phyloP scores from a whole-genome alignment of 257 asterid species.

The Solanum corneliomulleri region DNA sequence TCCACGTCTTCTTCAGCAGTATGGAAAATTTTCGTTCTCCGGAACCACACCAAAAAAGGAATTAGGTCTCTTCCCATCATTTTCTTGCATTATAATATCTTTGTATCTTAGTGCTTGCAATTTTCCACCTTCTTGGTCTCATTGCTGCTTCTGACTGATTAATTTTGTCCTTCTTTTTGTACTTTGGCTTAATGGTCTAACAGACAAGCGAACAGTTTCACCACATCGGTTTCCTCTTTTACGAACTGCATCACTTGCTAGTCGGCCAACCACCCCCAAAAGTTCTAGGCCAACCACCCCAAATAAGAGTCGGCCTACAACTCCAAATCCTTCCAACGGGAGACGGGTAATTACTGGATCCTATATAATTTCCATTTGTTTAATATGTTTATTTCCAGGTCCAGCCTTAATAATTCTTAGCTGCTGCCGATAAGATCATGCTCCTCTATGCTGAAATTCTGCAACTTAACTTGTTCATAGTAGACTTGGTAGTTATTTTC shows the following conservation, averaged over 20 bases:
- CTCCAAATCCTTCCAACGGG: conserved; percentile 55
- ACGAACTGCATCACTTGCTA: conserved; percentile 64
- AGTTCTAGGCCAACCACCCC: conserved; percentile 69
- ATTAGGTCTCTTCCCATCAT: conserved; percentile 33
- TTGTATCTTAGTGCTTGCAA: not conserved
- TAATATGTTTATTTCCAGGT: not conserved
- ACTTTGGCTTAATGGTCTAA: not conserved
- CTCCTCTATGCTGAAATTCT: not conserved
- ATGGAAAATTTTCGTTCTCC: conserved; percentile 46
- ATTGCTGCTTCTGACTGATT: not conserved
- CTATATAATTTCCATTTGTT: not conserved
- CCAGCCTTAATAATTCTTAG: not conserved
- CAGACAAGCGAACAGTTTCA: conserved; percentile 68
- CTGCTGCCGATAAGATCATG: not conserved
- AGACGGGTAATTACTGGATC: conserved; percentile 24
- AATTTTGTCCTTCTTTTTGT: not conserved
- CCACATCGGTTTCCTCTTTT: conserved; percentile 80
- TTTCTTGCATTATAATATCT: not conserved
- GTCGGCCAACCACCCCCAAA: conserved; percentile 62
- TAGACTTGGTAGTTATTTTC: not conserved
- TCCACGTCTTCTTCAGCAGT: conserved; percentile 23
- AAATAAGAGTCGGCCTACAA: conserved; percentile 51
- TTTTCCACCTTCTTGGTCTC: not conserved
- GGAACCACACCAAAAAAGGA: conserved; percentile 36
- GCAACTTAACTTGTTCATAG: not conserved